A percentile compares a stretch with the other conserved stretches of the same genome.
Conservation (phyloP, 768 basidiomycete species). For the Coprinellus micaceus region DNA sequence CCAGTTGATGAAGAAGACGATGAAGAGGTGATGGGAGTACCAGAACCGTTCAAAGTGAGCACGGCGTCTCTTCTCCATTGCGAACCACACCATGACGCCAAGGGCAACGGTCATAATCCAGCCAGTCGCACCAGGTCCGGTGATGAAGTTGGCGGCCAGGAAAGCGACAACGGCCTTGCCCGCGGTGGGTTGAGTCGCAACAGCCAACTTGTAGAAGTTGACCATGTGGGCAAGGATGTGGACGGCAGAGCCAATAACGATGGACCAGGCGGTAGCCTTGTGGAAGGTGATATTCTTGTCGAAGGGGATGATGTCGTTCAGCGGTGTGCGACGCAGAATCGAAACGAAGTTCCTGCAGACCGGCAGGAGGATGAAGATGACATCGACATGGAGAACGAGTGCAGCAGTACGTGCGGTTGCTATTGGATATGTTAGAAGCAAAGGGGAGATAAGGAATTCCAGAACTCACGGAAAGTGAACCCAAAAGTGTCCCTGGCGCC, state of each 20-base stretch:
- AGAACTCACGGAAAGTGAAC: constrained; percentile 63
- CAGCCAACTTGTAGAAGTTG: constrained; percentile 71
- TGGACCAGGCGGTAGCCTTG: constrained; percentile 89
- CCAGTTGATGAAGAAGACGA: constrained; percentile 91
- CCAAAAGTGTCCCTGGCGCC: constrained; percentile 71
- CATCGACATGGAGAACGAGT: constrained; percentile 86
- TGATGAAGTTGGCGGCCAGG: constrained; percentile 73
- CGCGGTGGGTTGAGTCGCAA: constrained; percentile 44
- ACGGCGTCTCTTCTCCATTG: constrained; percentile 74
- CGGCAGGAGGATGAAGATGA: constrained; percentile 90
- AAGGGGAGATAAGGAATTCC: constrained; percentile 30
- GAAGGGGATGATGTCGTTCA: constrained; percentile 86
- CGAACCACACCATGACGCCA: constrained; percentile 79
- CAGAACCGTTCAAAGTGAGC: constrained; percentile 86
- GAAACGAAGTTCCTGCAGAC: constrained; percentile 96
- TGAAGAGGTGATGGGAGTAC: constrained; percentile 86
- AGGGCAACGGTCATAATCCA: constrained; percentile 84
- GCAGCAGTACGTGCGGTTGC: constrained; percentile 87
- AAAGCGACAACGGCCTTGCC: constrained; percentile 64
- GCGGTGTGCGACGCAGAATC: constrained; percentile 75
- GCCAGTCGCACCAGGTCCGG: constrained; percentile 78
- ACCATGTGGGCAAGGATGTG: constrained; percentile 85
- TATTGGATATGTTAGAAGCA: constrained; percentile 39
- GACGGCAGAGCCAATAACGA: constrained; percentile 70
- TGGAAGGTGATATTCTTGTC: constrained; percentile 92